Conservation (phyloP, 306 rosid species). For the Trifolium pratense region DNA sequence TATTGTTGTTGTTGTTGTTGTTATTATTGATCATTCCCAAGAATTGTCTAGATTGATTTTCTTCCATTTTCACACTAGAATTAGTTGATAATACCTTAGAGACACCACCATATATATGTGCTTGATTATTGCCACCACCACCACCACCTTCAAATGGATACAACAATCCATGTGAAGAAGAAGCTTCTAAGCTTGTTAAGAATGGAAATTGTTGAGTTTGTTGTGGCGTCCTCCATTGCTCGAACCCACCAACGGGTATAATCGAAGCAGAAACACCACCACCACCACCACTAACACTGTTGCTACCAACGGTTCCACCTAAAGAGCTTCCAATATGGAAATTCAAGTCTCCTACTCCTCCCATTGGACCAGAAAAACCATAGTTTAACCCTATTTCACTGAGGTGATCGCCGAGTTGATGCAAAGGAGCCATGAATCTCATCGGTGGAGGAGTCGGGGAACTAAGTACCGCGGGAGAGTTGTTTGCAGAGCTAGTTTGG, state of each 20-base stretch:
- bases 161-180: conserved; percentile 54
- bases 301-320: conserved; percentile 19
- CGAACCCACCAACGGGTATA: conserved; percentile 44
- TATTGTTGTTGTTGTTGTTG: not conserved
- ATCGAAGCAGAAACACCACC: conserved; percentile 41
- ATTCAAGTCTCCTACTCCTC: conserved; percentile 61
- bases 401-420: conserved; percentile 58
- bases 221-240: conserved; percentile 69
- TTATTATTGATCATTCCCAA: conserved; percentile 50
- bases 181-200: conserved; percentile 58
- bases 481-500: conserved; percentile 35
- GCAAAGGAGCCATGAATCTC: conserved; percentile 64
- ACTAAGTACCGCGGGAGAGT: conserved; percentile 44
- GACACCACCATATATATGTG: conserved; percentile 22
- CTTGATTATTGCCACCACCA: conserved; percentile 26
- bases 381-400: conserved; percentile 65
- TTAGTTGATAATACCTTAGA: conserved; percentile 49
- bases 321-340: conserved; percentile 62
- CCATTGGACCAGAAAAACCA: conserved; percentile 58
- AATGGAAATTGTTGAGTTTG: conserved; percentile 71
- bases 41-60: conserved; percentile 57
- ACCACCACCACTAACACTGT: not conserved
- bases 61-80: conserved; percentile 69
- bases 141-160: conserved; percentile 50
- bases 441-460: conserved; percentile 46